Conservation (phyloP, 2,329 filamentous ascomycete species). For the Tolypocladium cylindrosporum region DNA sequence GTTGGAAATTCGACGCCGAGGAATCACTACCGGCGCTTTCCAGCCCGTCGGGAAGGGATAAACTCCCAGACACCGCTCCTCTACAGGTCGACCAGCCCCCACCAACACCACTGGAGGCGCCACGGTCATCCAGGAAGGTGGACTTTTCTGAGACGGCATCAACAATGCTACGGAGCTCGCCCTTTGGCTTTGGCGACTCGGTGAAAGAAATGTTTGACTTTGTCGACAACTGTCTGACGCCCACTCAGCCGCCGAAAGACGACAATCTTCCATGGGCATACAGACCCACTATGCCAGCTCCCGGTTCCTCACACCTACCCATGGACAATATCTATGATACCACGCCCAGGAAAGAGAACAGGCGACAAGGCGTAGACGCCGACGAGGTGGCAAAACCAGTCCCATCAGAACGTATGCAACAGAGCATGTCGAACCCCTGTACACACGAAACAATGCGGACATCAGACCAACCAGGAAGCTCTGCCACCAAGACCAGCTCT, state of each 20-base stretch:
- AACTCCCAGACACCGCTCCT: slow-evolving; percentile 22
- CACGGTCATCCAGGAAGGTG: slow-evolving; percentile 4
- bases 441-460: neutral
- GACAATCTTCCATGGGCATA: neutral
- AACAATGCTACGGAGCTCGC: slow-evolving; percentile 20
- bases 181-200: slow-evolving; percentile 6
- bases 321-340: slow-evolving; percentile 16
- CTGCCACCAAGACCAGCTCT: neutral
- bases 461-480: neutral
- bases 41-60: slow-evolving; percentile 13
- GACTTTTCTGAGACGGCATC: slow-evolving; percentile 27
- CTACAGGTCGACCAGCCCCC: slow-evolving; percentile 6
- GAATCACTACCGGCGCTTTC: slow-evolving; percentile 14
- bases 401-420: neutral
- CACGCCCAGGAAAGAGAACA: slow-evolving; percentile 5
- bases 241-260: slow-evolving; percentile 1
- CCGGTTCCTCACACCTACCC: slow-evolving; percentile 11
- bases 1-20: slow-evolving; percentile 14
- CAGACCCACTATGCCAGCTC: neutral
- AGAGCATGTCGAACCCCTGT: neutral
- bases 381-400: neutral
- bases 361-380: neutral
- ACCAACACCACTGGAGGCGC: neutral
- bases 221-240: slow-evolving; percentile 3
- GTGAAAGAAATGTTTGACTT: slow-evolving; percentile 9